These are phyloP conservation scores for Cytospora schulzeri DNA, from an alignment of 2,329 filamentous ascomycete genomes.

Conservation along the genomic window DNA sequence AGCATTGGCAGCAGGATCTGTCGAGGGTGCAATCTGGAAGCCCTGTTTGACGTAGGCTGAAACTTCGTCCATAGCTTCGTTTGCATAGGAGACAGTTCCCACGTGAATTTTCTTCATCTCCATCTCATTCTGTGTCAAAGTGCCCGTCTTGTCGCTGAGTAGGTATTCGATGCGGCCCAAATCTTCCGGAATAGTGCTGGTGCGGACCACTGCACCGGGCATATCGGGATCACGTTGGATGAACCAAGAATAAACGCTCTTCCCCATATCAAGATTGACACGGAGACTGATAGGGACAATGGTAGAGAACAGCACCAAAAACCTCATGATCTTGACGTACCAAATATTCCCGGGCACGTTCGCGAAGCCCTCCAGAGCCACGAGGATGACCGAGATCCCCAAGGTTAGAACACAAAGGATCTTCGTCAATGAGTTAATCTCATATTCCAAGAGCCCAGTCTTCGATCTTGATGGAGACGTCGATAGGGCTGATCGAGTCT, in stretches of 20 bases:
- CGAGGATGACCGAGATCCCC: slow-evolving; percentile 81
- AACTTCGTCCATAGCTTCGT: slow-evolving; percentile 99
- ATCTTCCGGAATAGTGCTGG: slow-evolving; percentile 96
- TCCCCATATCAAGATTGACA: slow-evolving; percentile 96
- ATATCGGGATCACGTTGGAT: slow-evolving; percentile 92
- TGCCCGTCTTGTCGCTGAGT: slow-evolving; percentile 97
- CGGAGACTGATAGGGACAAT: slow-evolving; percentile 97
- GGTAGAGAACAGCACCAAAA: slow-evolving; percentile 96
- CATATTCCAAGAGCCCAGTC: slow-evolving; percentile 87
- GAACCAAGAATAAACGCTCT: slow-evolving; percentile 93
- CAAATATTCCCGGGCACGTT: slow-evolving; percentile 68
- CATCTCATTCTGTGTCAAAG: slow-evolving; percentile 96
- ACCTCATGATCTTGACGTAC: slow-evolving; percentile 99
- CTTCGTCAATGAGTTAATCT: slow-evolving; percentile 96
- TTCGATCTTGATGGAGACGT: slow-evolving; percentile 92
- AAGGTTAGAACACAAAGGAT: slow-evolving; percentile 90
- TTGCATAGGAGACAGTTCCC: slow-evolving; percentile 95
- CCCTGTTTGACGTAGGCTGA: slow-evolving; percentile 81
- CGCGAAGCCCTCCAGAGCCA: slow-evolving; percentile 82
- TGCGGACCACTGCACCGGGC: slow-evolving; percentile 87
- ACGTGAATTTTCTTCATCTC: slow-evolving; percentile 99
- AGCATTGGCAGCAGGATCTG: slow-evolving; percentile 46
- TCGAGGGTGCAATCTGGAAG: slow-evolving; percentile 61
- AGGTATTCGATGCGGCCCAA: slow-evolving; percentile 94
- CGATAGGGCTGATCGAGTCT: slow-evolving; percentile 91